Conservation (phyloP, 768 basidiomycete genomes). For the Inosperma sp. region DNA sequence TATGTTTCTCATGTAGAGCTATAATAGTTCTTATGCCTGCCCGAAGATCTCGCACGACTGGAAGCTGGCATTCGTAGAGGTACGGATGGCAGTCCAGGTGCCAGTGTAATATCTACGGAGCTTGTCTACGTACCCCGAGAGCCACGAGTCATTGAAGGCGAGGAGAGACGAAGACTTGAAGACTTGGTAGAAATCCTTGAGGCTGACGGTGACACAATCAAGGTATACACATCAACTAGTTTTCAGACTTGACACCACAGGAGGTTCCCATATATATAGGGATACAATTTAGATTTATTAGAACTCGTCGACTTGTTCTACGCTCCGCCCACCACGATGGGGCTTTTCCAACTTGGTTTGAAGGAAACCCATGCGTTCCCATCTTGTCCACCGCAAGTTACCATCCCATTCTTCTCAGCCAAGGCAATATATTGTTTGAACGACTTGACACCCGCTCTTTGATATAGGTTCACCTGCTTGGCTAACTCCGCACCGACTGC, state of each 20-base stretch:
- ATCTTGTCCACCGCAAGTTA: constrained; percentile 38
- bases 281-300: too few species aligned
- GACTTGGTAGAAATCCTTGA: constrained; percentile 50
- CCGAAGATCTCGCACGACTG: constrained; percentile 16
- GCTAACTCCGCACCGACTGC: constrained; percentile 31
- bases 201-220: constrained; percentile 52
- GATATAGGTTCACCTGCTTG: constrained; percentile 27
- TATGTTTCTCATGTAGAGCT: too few species aligned
- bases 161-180: constrained; percentile 37
- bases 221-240: constrained; percentile 50
- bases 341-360: constrained; percentile 26
- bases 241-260: too few species aligned
- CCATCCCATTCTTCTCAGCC: constrained; percentile 36
- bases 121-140: constrained; percentile 53
- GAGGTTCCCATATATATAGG: too few species aligned
- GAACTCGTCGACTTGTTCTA: too few species aligned
- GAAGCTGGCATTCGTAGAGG: constrained; percentile 16
- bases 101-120: constrained; percentile 41
- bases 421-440: constrained; percentile 40
- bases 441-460: constrained; percentile 34
- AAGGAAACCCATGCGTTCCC: constrained; percentile 37
- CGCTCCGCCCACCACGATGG: constrained; percentile 13
- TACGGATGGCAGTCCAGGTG: constrained; percentile 7
- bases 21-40: constrained; percentile 24
- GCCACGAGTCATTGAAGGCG: constrained; percentile 31